phyloP scores from a whole-genome alignment of 352 stramenopile genomes.

The Phytophthora fragariaefolia region DNA sequence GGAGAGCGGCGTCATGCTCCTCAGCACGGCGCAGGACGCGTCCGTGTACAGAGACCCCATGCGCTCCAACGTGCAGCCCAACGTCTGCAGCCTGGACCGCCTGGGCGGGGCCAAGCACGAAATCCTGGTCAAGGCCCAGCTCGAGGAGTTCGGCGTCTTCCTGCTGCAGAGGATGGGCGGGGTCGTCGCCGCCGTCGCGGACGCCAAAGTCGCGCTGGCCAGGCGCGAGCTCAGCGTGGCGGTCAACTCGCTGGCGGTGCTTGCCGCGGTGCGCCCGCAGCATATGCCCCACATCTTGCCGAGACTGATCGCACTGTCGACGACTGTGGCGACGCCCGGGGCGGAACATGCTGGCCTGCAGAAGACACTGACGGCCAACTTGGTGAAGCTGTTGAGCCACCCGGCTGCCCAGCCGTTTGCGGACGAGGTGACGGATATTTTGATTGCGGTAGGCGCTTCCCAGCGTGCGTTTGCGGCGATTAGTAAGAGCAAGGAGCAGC shows the following conservation, averaged over 20 bases:
- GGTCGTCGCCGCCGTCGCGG: conserved; percentile 27
- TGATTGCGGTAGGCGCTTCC: conserved; percentile 74
- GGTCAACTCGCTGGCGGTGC: conserved; percentile 73
- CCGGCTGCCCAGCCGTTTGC: conserved; percentile 60
- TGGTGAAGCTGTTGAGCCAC: conserved; percentile 76
- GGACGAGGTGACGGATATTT: conserved; percentile 76
- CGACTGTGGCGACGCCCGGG: conserved; percentile 28
- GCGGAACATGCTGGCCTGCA: conserved; percentile 53
- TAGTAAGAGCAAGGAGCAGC: conserved; percentile 82
- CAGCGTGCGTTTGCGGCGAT: conserved; percentile 80
- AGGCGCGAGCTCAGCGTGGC: conserved; percentile 65
- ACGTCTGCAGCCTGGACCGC: conserved; percentile 66
- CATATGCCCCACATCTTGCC: conserved; percentile 64
- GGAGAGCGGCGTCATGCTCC: conserved; percentile 60
- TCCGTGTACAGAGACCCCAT: conserved; percentile 76
- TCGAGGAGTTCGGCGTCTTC: conserved; percentile 51
- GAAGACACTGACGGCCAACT: conserved; percentile 68
- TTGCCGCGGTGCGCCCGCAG: conserved; percentile 68
- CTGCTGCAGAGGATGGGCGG: conserved; percentile 53
- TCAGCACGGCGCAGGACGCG: conserved; percentile 56
- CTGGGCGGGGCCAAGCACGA: conserved; percentile 33
- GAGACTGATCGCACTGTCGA: conserved; percentile 48
- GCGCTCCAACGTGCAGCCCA: conserved; percentile 78
- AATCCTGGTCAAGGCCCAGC: conserved; percentile 40
- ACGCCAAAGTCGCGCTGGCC: conserved; percentile 31